Evolutionary conservation across 2,329 filamentous ascomycete genomes (phyloP).

Genomic region (Stachybotrys chartarum): DNA sequence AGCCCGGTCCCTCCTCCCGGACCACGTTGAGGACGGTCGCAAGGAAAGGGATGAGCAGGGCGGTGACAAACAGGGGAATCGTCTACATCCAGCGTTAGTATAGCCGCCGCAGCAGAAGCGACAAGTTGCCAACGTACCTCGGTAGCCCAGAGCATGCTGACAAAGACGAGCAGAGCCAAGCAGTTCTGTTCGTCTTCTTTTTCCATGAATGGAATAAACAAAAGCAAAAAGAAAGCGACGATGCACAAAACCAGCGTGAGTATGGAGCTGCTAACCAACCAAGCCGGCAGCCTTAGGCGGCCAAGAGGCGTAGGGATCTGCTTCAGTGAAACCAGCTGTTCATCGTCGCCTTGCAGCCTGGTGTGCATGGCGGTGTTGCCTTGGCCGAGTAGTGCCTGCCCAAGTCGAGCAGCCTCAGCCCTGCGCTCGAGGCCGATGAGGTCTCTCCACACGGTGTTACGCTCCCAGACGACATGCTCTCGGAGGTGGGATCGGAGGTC

Average conservation of each 20-base stretch:
- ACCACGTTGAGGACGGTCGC: slow-evolving; percentile 83
- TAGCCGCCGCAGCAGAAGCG: not conserved
- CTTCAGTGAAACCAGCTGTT: slow-evolving; percentile 52
- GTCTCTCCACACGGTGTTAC: slow-evolving; percentile 97
- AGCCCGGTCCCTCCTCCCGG: slow-evolving; percentile 53
- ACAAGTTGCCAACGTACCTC: slow-evolving; percentile 53
- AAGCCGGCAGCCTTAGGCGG: slow-evolving; percentile 65
- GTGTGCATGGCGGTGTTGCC: slow-evolving; percentile 61
- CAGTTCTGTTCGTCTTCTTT: slow-evolving; percentile 92
- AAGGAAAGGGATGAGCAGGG: slow-evolving; percentile 86
- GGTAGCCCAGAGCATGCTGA: slow-evolving; percentile 92
- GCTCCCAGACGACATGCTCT: slow-evolving; percentile 97
- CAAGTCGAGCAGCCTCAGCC: slow-evolving; percentile 87
- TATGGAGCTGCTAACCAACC: slow-evolving; percentile 79
- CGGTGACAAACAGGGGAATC: slow-evolving; percentile 95
- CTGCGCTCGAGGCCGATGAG: slow-evolving; percentile 98
- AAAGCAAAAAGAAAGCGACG: slow-evolving; percentile 63
- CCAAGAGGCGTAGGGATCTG: slow-evolving; percentile 76
- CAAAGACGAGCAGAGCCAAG: slow-evolving; percentile 85
- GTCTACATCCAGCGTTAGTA: slow-evolving; percentile 44
- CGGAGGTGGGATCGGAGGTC: slow-evolving; percentile 85
- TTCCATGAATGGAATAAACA: slow-evolving; percentile 76
- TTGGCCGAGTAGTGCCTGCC: slow-evolving; percentile 73
- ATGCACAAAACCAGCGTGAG: slow-evolving; percentile 66
- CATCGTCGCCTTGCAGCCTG: slow-evolving; percentile 79